Evolutionary conservation across 2,329 filamentous ascomycete species (phyloP).

Genomic region (Fusarium tjaetaba): DNA sequence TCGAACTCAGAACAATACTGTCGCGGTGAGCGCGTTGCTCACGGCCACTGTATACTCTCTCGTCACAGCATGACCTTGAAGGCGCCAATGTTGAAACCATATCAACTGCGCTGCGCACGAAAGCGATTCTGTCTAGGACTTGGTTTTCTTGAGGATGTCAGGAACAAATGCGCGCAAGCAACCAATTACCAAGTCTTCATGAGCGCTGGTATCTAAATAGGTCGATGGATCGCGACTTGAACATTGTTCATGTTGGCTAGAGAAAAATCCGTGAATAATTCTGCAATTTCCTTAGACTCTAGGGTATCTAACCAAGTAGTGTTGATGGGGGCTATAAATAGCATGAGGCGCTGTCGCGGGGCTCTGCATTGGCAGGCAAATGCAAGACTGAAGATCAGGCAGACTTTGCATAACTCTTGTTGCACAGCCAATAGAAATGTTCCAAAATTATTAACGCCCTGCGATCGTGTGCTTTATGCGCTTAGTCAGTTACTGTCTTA

Average conservation of each 20-base stretch:
- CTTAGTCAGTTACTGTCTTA: neutral
- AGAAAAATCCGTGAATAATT: neutral
- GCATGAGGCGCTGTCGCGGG: neutral
- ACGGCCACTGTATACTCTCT: neutral
- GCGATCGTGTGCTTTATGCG: rapidly evolving
- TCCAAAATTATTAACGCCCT: neutral
- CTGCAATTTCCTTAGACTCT: too few species aligned
- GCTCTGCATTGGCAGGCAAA: neutral
- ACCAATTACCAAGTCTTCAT: too few species aligned
- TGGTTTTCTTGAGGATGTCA: too few species aligned
- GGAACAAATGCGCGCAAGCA: too few species aligned
- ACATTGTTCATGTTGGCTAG: rapidly evolving
- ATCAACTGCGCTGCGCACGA: too few species aligned
- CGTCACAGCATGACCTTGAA: neutral
- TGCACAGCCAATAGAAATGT: rapidly evolving
- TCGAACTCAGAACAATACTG: too few species aligned
- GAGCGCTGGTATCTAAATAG: too few species aligned
- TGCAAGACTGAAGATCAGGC: neutral
- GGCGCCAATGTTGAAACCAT: too few species aligned
- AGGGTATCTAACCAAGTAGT: neutral
- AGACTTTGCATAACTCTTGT: neutral
- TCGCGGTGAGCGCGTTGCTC: rapidly evolving
- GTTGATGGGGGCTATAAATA: neutral
- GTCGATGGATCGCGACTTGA: rapidly evolving
- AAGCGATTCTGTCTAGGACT: too few species aligned